Base-by-base conservation (phyloP, 805 yeast species). In the Nakazawaea sp. region DNA sequence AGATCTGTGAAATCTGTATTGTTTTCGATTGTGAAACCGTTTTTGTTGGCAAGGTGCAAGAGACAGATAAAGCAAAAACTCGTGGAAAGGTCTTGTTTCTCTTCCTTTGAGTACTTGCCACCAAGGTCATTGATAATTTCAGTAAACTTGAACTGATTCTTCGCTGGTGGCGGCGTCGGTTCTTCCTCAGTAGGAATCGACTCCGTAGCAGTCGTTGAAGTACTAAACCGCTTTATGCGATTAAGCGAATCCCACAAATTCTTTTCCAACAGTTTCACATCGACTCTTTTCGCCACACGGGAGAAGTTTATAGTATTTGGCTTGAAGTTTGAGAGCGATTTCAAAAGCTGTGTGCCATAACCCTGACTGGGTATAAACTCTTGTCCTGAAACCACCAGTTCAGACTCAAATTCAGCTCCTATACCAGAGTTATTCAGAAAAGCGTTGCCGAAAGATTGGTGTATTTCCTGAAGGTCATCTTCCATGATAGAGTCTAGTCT, bases 11-110 rank as follows among this genome's bases (percentile, higher is more conserved):
- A 50, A 28, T 53, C 56, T 5, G 48, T 48, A 27, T 51, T 61
- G 32, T 59, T 55, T 33, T 59, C 59, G 20, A 69, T 55, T 6
- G 58, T 50, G 27, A 69, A 49, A 4, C 70, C 70, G 45, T 69
- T 64, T 45, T 70, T 75, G 46, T 70, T 70, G 2, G 74, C 75
- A 46, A 70, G 55, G 46, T 70, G 75, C 19, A 70, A 49, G 38
- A 70, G 50, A 44, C 75, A 69, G 36, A 70, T 70, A 44, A 70
- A 70, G 40, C 70, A 68, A 45, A 65, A 70, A 56, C 74, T 67
- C 3, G 75, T 70, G 2, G 73, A 66, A 21, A 70, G 47, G 35
- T 70, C 73, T 16, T 56, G 51, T 33, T 60, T 57, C 33, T 59
- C 66, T 27, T 58, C 62, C 4, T 53, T 45, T 1, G 61, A 47